A percentile compares a stretch with the other conserved stretches of the same genome.
Conservation (phyloP, 2,329 filamentous ascomycete species). For the Claviceps purpurea region DNA sequence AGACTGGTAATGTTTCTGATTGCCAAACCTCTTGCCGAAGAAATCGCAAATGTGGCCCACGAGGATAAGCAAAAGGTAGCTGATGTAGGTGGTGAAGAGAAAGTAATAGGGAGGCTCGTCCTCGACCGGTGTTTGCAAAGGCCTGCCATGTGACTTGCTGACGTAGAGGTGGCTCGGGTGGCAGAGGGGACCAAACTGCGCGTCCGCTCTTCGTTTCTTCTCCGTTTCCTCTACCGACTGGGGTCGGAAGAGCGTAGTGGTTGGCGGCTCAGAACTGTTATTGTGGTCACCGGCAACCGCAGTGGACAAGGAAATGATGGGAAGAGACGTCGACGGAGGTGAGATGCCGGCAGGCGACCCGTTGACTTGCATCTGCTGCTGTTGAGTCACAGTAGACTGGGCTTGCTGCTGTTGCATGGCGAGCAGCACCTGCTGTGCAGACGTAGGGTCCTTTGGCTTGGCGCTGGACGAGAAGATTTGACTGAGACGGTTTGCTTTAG, state of each 20-base stretch:
- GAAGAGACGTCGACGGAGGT: constrained; percentile 62
- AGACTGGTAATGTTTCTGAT: constrained; percentile 68
- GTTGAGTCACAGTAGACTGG: constrained; percentile 5
- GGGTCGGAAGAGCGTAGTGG: constrained; percentile 73
- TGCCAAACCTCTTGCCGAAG: constrained; percentile 89
- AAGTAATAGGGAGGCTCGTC: constrained; percentile 97
- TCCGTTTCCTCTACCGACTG: constrained; percentile 73
- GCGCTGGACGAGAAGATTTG: constrained; percentile 74
- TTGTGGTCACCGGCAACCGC: constrained; percentile 61
- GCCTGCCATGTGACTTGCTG: constrained; percentile 71
- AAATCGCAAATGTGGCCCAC: constrained; percentile 94
- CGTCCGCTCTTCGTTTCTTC: constrained; percentile 62
- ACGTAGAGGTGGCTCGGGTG: constrained; percentile 75
- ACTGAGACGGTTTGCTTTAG: constrained; percentile 63
- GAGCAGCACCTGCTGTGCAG: constrained; percentile 54
- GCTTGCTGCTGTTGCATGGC: constrained; percentile 42
- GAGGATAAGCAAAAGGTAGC: constrained; percentile 88
- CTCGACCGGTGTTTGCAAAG: constrained; percentile 71
- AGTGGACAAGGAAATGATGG: constrained; percentile 83
- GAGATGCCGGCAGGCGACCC: constrained; percentile 50
- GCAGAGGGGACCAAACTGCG: constrained; percentile 80
- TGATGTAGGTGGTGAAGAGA: constrained; percentile 94
- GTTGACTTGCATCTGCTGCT: constrained; percentile 13
- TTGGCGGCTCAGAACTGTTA: constrained; percentile 59
- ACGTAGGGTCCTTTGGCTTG: constrained; percentile 55